Percentiles rank a stretch among this genome's conserved stretches.
These are phyloP conservation scores for Dichomitus squalens DNA, from an alignment of 1,284 basidiomycete species.

Conservation along the genomic window DNA sequence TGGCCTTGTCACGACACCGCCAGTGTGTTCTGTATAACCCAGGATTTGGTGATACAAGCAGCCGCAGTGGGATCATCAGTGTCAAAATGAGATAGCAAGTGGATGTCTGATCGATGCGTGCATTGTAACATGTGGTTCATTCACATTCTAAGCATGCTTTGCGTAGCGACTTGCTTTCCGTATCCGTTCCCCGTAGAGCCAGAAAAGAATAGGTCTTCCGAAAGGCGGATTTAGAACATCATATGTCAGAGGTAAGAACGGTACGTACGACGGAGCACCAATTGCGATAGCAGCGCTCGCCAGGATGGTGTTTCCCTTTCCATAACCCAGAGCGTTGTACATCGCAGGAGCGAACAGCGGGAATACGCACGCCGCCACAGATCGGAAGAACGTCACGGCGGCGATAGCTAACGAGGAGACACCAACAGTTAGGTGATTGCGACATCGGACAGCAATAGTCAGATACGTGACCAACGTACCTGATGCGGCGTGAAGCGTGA, in stretches of 20 bases:
- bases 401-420: slow-evolving; percentile 48
- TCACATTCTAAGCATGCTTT: background rate
- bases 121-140: background rate
- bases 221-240: background rate
- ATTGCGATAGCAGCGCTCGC: slow-evolving; percentile 54
- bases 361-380: slow-evolving; percentile 64
- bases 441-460: slow-evolving; percentile 6
- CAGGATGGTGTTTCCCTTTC: slow-evolving; percentile 64
- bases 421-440: slow-evolving; percentile 26
- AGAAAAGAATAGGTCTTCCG: slow-evolving; percentile 51
- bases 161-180: slow-evolving; percentile 8
- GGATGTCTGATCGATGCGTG: too few relatives aligned
- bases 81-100: too few relatives aligned
- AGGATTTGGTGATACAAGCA: too few relatives aligned
- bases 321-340: slow-evolving; percentile 63
- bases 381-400: slow-evolving; percentile 56
- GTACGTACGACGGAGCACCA: slow-evolving; percentile 64
- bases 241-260: background rate
- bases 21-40: too few relatives aligned
- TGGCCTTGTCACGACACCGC: too few relatives aligned
- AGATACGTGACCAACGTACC: slow-evolving; percentile 35
- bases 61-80: too few relatives aligned
- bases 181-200: slow-evolving; percentile 7
- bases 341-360: slow-evolving; percentile 68
- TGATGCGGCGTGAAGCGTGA: slow-evolving; percentile 66